Evolutionary conservation across 352 stramenopile species (phyloP), one percentile per base, ranked within the genome.

Genomic region (Thraustochytrium sp.): DNA sequence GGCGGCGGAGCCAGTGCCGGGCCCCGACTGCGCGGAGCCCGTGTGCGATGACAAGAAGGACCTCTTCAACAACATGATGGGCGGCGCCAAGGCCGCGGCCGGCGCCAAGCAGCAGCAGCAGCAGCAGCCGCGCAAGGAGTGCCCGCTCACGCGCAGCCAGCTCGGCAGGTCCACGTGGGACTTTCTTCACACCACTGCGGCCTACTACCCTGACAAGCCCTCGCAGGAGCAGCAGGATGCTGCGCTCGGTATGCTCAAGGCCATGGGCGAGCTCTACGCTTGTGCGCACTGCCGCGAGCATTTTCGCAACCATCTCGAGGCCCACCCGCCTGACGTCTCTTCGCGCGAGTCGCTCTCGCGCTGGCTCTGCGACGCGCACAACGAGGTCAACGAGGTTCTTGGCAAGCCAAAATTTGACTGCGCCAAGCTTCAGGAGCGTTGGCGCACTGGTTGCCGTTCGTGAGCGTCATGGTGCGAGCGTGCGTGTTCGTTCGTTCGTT

Each of bases 331-430:
- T 74, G 89, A 80, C 55, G 61, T 80, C 85, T 86, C 29, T 51
- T 40, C 92, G 55, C 92, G 95, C 65, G 89, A 91, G 86, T 93
- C 91, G 61, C 93, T 99, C 53, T 97, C 94, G 37, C 85, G 96
- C 84, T 98, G 95, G 95, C 88, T 98, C 21, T 99, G 96, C 85
- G 92, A 98, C 84, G 94, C 98, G 86, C 96, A 99, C 90, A 99
- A 99, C 88, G 87, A 94, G 61, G 96, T 98, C 38, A 99, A 98
- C 88, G 90, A 95, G 86, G 98, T 98, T 88, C 90, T 99, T 68
- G 91, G 94, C 77, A 98, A 98, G 86, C 89, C 91, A 21, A 38
- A 92, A 3, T 98, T 98, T 88, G 82, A 93, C 56, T 99, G 96
- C 86, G 86, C 93, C 37, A 94, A 92, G 34, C 89, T 99, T 23